Evolutionary conservation across 1,284 basidiomycete species (phyloP), one percentile per base, ranked within the genome.

Genomic region (Dichomitus squalens): DNA sequence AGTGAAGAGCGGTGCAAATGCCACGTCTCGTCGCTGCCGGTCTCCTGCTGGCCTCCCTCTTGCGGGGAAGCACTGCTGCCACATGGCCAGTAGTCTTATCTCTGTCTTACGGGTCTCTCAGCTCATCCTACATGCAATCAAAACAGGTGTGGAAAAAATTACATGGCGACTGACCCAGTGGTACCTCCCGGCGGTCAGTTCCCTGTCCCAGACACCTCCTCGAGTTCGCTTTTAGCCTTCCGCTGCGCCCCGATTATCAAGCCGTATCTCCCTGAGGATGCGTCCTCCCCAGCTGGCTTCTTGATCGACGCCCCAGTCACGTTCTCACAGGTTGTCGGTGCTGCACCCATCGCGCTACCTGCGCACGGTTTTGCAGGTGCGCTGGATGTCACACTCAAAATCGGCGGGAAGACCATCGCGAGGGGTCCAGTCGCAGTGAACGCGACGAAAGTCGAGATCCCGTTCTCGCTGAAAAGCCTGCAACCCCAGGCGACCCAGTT

Each of bases 141-240:
- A 4, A 12, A 3, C 52, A 86, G 87, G 86, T 89, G 87, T 64
- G 83, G 82, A 35, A 89, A 88, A 67, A 79, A 88, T 64, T 90
- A 82, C 65, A 83, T 83, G 79, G 53, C 73, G 7, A 76, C 75
- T 29, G 71, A 76, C 43, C 75, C 82, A 0, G 70, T 82, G 6
- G 75, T 81, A n/a, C 76, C 79, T 7, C 86, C 86, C 11, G 83
- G 79, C 33, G 87, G 87, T 36, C 73, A 84, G 60, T 90, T 90
- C 64, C 77, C 81, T 3, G 65, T 79, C 2, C 83, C 86, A 1
- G 69, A 71, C 0, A 68, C 70, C 0, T 85, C 83, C 0, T 58
- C 69, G 0, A 70, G 68, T 1, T 81, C 86, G n/a, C 77, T 89
- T 3, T 75, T 91, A 11, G 83, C 86, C 0, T 77, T 92, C 54